phyloP scores from a whole-genome alignment of 805 yeast genomes.

The Pichia phayaonensis region DNA sequence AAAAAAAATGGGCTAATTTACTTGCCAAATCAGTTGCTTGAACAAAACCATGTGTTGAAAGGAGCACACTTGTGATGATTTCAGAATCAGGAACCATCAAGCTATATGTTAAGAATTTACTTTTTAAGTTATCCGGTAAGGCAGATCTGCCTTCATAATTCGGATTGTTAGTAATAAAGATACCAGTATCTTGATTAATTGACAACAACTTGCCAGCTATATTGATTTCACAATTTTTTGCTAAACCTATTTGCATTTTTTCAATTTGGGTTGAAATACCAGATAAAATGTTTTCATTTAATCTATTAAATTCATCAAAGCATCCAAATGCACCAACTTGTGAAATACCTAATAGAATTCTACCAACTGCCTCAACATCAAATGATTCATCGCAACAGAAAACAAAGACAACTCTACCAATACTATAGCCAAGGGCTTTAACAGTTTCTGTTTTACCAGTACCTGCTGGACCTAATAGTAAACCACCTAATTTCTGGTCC shows the following conservation, averaged over 20 bases:
- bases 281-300: conserved; percentile 63
- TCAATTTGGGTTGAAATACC: conserved; percentile 81
- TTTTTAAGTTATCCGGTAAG: conserved; percentile 80
- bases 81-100: conserved; percentile 66
- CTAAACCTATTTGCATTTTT: conserved; percentile 51
- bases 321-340: conserved; percentile 92
- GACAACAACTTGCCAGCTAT: conserved; percentile 28
- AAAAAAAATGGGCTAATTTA: conserved; percentile 49
- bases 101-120: conserved; percentile 66
- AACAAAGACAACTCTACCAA: conserved; percentile 78
- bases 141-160: conserved; percentile 75
- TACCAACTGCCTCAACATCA: conserved; percentile 69
- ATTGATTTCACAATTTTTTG: conserved; percentile 31
- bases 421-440: conserved; percentile 70
- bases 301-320: conserved; percentile 88
- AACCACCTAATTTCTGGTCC: conserved; percentile 72
- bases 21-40: conserved; percentile 38
- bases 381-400: conserved; percentile 89
- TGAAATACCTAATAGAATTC: conserved; percentile 72
- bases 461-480: conserved; percentile 94
- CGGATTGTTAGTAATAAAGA: conserved; percentile 90
- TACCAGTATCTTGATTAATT: conserved; percentile 48
- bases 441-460: conserved; percentile 93
- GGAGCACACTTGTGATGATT: conserved; percentile 61
- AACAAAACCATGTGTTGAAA: conserved; percentile 64